phyloP scores from a whole-genome alignment of 352 stramenopile species.

The Phytophthora rubi region DNA sequence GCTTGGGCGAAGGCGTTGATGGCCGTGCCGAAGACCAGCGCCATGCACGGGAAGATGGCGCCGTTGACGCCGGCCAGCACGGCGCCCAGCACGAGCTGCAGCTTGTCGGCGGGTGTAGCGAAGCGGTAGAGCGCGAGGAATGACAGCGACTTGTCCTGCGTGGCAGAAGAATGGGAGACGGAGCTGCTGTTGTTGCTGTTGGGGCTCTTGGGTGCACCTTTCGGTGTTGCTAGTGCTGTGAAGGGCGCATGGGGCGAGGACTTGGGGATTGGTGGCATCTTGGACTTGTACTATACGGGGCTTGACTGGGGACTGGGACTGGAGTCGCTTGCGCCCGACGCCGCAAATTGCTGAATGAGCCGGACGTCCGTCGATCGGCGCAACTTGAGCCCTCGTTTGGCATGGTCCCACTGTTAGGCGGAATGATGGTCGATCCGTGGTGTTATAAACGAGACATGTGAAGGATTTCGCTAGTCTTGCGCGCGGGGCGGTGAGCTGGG shows the following conservation, averaged over 20 bases:
- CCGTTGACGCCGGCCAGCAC: conserved; percentile 49
- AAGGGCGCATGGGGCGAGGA: neutral
- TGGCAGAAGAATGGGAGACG: neutral
- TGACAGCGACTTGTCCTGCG: conserved; percentile 1
- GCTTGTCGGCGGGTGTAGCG: conserved; percentile 38
- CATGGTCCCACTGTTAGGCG: neutral
- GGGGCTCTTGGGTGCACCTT: neutral
- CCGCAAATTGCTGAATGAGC: conserved; percentile 11
- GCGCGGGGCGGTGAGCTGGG: no score
- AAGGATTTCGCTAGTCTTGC: neutral
- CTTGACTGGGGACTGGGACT: neutral
- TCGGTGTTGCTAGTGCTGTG: neutral
- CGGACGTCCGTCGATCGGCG: neutral
- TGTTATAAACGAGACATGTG: neutral
- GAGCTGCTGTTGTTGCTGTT: neutral
- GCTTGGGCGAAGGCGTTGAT: conserved; percentile 44
- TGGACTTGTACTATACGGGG: neutral
- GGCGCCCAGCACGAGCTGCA: conserved; percentile 36
- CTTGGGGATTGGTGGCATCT: conserved; percentile 6
- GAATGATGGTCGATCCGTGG: conserved; percentile 6
- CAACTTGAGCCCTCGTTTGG: no score
- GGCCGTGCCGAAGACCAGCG: conserved; percentile 53
- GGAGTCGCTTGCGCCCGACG: conserved; percentile 3
- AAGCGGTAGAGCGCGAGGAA: conserved; percentile 50
- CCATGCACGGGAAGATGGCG: conserved; percentile 57